Evolutionary conservation across 345 rosid genomes (phyloP), one percentile per base, ranked within the genome.

Genomic region (Reutealis trisperma): DNA sequence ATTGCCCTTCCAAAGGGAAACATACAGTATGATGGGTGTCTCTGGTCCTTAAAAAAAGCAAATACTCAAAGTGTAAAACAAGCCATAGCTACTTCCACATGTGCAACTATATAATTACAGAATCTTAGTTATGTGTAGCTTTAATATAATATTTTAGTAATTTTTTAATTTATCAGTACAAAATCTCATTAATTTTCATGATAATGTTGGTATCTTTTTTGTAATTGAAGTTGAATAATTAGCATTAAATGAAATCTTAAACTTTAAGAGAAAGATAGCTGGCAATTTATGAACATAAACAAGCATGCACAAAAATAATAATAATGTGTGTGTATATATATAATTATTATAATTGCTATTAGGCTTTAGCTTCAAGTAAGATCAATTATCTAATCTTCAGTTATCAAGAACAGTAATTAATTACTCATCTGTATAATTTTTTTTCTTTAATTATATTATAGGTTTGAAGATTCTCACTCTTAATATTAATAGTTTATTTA

Each of bases 251-350:
- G 8, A n/a, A n/a, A 60, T 60, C 83, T 82, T 82, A 27, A 77
- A 30, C 75, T 80, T 82, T 63, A 82, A 84, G 84, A 66, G 21
- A 84, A 79, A 72, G 75, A 51, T 63, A 30, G 51, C 7, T n/a
- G 79, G 73, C 79, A 59, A 72, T 47, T 57, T 63, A 66, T 42
- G 27, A 16, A 47, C 49, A 22, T n/a, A 47, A 37, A 55, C 51
- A 75, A 45, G 51, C 51, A 69, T 49, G 61, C 61, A 58, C 25
- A 67, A 63, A 61, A 30, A 51, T 18, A 54, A 54, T 54, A 19
- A 37, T 37, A 37, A 37, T 37, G 41, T 37, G 41, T 37, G 41
- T 37, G 6, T 37, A 37, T 4, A 4, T 37, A 37, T 37, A 37
- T 34, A 4, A 34, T 34, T 37, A 37, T 37, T 37, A 37, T 21